phyloP scores from a whole-genome alignment of 345 rosid species.

The Eucalyptus guilfoylei region DNA sequence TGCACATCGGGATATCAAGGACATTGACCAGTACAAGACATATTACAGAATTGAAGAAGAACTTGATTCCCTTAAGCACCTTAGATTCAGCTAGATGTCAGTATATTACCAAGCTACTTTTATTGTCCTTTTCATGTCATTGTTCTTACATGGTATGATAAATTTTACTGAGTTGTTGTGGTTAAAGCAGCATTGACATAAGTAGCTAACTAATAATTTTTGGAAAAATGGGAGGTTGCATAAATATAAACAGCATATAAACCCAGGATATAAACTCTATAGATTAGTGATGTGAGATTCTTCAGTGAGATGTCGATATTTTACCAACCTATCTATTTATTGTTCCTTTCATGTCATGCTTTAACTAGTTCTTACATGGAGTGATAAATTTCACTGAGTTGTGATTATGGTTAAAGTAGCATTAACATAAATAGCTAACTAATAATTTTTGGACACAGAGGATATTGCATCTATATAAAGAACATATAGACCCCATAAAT shows the following conservation, averaged over 20 bases:
- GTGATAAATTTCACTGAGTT: neutral
- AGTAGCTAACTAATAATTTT: neutral
- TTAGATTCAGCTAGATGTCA: neutral
- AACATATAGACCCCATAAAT: neutral
- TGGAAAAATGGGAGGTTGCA: neutral
- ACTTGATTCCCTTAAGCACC: neutral
- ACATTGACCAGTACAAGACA: neutral
- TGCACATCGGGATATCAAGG: neutral
- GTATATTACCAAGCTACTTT: neutral
- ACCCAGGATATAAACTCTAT: neutral
- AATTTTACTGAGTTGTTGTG: neutral
- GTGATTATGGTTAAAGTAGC: neutral
- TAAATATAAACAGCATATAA: neutral
- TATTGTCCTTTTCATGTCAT: neutral
- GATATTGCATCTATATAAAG: neutral
- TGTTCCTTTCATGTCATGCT: neutral
- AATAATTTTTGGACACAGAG: neutral
- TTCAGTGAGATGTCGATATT: neutral
- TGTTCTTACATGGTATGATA: neutral
- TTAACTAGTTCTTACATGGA: neutral
- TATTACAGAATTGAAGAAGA: neutral
- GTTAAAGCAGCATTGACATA: neutral
- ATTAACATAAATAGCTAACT: neutral
- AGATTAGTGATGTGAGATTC: too few species aligned
- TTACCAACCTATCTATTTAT: neutral